Percentiles rank a stretch among this genome's conserved stretches.
Conservation (phyloP, 805 yeast genomes). For the Candida xiaguanensis region DNA sequence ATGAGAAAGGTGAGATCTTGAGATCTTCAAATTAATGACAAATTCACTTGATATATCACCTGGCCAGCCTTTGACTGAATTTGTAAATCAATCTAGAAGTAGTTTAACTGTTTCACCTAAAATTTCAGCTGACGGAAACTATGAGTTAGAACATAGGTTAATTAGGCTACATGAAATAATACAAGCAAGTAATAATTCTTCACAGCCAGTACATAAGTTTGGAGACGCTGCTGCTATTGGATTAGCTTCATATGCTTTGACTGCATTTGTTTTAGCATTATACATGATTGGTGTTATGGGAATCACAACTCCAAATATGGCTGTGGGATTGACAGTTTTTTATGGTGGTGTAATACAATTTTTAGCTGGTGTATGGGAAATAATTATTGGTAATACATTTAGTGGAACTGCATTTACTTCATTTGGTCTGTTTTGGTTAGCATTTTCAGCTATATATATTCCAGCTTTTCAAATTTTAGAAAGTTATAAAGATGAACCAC, state of each 20-base stretch:
- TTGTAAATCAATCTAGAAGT: too few species aligned
- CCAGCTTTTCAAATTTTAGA: slow-evolving; percentile 56
- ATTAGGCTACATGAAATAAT: too few species aligned
- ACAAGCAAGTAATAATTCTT: too few species aligned
- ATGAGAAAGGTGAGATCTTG: too few species aligned
- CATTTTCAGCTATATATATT: slow-evolving; percentile 57
- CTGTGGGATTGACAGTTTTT: slow-evolving; percentile 54
- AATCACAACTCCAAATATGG: slow-evolving; percentile 46
- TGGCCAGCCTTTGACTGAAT: too few species aligned
- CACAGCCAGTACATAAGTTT: slow-evolving; percentile 25
- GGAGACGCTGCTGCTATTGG: slow-evolving; percentile 69
- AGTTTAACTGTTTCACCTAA: too few species aligned
- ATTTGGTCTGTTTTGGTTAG: slow-evolving; percentile 69
- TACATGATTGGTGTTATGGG: slow-evolving; percentile 54
- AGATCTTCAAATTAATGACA: too few species aligned
- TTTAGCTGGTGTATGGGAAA: slow-evolving; percentile 65
- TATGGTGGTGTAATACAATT: slow-evolving; percentile 62
- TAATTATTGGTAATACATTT: slow-evolving; percentile 53
- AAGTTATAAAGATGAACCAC: slow-evolving; percentile 44
- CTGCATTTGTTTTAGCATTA: slow-evolving; percentile 59
- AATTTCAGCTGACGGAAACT: too few species aligned
- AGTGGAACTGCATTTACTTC: slow-evolving; percentile 61
- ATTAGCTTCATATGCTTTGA: slow-evolving; percentile 54
- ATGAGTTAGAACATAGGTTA: background rate
- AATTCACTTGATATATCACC: too few species aligned